A percentile compares a stretch with the other conserved stretches of the same genome.
Conservation (phyloP, 495 filamentous ascomycete genomes). For the Geoglossum glabrum region DNA sequence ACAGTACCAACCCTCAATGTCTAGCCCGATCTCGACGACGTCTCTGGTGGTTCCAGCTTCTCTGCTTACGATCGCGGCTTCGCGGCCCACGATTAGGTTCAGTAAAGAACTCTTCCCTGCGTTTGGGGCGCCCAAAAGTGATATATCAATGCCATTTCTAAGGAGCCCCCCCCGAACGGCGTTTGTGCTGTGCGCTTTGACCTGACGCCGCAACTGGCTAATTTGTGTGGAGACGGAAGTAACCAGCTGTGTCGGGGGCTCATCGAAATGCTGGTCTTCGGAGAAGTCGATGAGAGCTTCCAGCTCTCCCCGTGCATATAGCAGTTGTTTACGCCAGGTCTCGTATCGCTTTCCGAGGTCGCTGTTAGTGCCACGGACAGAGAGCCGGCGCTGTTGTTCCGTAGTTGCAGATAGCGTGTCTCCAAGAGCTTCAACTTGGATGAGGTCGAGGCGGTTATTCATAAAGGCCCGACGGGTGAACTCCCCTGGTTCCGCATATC, state of each 20-base stretch:
- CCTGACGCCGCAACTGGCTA: conserved; percentile 31
- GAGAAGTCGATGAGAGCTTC: conserved; percentile 94
- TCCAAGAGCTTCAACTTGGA: conserved; percentile 84
- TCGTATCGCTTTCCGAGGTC: conserved; percentile 65
- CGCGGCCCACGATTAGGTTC: conserved; percentile 76
- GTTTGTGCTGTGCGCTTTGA: conserved; percentile 49
- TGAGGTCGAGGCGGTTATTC: conserved; percentile 66
- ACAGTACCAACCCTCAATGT: conserved; percentile 75
- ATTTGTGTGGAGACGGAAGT: conserved; percentile 46
- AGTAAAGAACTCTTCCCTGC: conserved; percentile 88
- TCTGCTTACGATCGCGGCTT: conserved; percentile 81
- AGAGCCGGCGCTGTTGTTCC: conserved; percentile 77
- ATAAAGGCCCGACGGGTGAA: conserved; percentile 87
- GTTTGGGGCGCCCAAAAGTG: conserved; percentile 79
- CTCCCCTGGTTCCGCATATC: conserved; percentile 87
- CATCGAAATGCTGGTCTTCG: conserved; percentile 94
- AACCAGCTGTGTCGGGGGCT: conserved; percentile 53
- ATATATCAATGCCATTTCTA: conserved; percentile 65
- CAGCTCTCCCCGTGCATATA: conserved; percentile 72
- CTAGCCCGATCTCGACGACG: conserved; percentile 79
- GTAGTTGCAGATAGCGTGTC: conserved; percentile 75
- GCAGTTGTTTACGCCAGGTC: conserved; percentile 51
- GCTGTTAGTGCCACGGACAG: conserved; percentile 56
- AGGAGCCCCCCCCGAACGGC: conserved; percentile 70
- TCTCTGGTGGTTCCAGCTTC: conserved; percentile 89